Percentiles rank a stretch among this genome's conserved stretches.
These are phyloP conservation scores for Sambucus nigra DNA, from an alignment of 129 eudicot genomes.

Conservation along the genomic window DNA sequence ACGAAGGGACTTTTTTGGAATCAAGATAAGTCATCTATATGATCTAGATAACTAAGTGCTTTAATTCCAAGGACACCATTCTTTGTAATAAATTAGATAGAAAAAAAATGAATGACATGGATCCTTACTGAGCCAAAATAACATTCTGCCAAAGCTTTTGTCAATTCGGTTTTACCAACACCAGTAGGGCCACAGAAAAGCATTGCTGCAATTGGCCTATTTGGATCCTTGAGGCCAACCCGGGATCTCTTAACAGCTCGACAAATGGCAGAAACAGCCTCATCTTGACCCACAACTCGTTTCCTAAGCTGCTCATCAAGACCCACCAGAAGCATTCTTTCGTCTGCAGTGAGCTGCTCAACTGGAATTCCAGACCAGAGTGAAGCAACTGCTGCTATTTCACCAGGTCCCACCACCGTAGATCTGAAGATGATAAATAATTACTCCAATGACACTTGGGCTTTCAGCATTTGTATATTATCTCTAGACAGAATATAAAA, in stretches of 20 bases:
- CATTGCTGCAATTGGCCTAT: slow-evolving; percentile 86
- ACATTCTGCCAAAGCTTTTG: slow-evolving; percentile 78
- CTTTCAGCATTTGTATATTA: too few relatives aligned
- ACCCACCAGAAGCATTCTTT: slow-evolving; percentile 63
- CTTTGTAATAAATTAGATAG: background rate
- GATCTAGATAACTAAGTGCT: too few relatives aligned
- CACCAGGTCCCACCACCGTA: slow-evolving; percentile 62
- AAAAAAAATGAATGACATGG: background rate
- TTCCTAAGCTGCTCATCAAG: slow-evolving; percentile 63
- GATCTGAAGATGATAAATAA: slow-evolving; percentile 45
- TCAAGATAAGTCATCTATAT: too few relatives aligned
- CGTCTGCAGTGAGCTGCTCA: slow-evolving; percentile 67
- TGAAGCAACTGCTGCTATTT: slow-evolving; percentile 84
- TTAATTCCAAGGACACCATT: background rate
- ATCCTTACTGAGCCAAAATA: slow-evolving; percentile 83
- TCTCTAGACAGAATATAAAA: too few relatives aligned
- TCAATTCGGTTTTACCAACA: slow-evolving; percentile 93
- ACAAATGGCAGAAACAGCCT: slow-evolving; percentile 77
- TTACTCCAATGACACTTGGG: too few relatives aligned
- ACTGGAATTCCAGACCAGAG: slow-evolving; percentile 86
- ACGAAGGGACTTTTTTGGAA: too few relatives aligned
- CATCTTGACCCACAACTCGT: slow-evolving; percentile 91
- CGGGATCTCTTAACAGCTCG: slow-evolving; percentile 93
- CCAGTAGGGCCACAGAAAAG: slow-evolving; percentile 98
- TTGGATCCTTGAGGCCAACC: slow-evolving; percentile 78